Conservation (phyloP, 2,329 filamentous ascomycete species). For the Exserohilum turcica region DNA sequence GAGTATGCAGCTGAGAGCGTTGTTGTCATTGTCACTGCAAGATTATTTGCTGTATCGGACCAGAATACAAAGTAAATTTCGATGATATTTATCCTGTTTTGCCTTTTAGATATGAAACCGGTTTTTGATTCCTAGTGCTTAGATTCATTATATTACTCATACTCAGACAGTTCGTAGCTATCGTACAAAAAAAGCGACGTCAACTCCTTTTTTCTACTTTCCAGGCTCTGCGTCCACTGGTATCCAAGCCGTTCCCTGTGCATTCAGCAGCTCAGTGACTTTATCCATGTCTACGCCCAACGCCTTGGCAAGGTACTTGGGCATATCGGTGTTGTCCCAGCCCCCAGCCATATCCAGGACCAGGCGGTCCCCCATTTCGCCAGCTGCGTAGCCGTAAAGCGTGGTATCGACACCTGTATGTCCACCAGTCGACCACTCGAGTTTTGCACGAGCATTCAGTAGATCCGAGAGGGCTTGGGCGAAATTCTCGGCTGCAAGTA, state of each 20-base stretch:
- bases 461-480: constrained; percentile 34
- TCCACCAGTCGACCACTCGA: constrained; percentile 46
- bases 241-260: constrained; percentile 20
- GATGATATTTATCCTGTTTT: neutral
- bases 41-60: too few relatives aligned
- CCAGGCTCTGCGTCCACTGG: neutral
- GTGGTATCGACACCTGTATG: constrained; percentile 48
- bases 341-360: constrained; percentile 30
- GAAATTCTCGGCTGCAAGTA: constrained; percentile 32
- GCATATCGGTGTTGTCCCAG: constrained; percentile 31
- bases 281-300: constrained; percentile 25
- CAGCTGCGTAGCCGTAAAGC: constrained; percentile 45
- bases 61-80: neutral
- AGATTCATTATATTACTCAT: too few relatives aligned
- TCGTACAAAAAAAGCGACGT: too few relatives aligned
- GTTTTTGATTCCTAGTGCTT: too few relatives aligned
- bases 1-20: neutral
- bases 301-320: constrained; percentile 26
- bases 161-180: too few relatives aligned
- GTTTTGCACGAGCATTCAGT: constrained; percentile 32
- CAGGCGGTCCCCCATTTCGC: constrained; percentile 20
- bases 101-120: too few relatives aligned
- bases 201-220: neutral
- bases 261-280: constrained; percentile 26
- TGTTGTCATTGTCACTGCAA: neutral